Evolutionary conservation across 352 stramenopile genomes (phyloP), one percentile per base, ranked within the genome.

Genomic region (Phytophthora brassicae): DNA sequence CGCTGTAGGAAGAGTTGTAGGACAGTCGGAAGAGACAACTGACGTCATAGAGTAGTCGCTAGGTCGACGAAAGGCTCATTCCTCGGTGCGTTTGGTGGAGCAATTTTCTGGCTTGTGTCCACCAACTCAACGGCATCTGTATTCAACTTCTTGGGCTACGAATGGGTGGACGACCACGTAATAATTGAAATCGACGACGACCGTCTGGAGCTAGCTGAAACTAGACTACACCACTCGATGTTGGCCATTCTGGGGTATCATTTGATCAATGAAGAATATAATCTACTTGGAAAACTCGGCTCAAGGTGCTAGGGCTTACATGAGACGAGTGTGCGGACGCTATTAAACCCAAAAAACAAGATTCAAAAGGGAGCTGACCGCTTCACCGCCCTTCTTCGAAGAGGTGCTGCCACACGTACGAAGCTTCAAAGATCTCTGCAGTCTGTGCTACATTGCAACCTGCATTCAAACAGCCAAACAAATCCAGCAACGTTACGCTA

Each of bases 141-240:
- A 17, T 52, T 20, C 2, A 36, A 53, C 13, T 68, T 67, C 26
- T 74, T 53, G 16, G 31, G 35, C 0, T 74, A 54, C 29, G 66
- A 74, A 31, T 74, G 66, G 66, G 60, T 70, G 0, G 66, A 74
- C 20, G 66, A 74, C 35, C 66, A 74, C 14, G 36, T 70, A 23
- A 12, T 68, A 4, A 56, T 74, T 23, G 66, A 74, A 29, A 3
- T 38, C n/a, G 43, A 63, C 12, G 13, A 22, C 8, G 7, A 61
- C 9, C 13, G 48, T 14, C 23, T 49, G 4, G 14, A 51, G 11
- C 17, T 51, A n/a, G 53, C 58, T 6, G 49, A 50, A 23, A 38
- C 48, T 6, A 52, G 50, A 0, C 44, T 62, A 13, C 53, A 53
- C 0, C 26, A 52, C 23, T 46, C 54, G 1, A 64, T 69, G 50